Percentiles rank a stretch among this genome's conserved stretches.
These are phyloP conservation scores for Parachaetomium inaequale DNA, from an alignment of 495 filamentous ascomycete genomes.

Conservation along the genomic window DNA sequence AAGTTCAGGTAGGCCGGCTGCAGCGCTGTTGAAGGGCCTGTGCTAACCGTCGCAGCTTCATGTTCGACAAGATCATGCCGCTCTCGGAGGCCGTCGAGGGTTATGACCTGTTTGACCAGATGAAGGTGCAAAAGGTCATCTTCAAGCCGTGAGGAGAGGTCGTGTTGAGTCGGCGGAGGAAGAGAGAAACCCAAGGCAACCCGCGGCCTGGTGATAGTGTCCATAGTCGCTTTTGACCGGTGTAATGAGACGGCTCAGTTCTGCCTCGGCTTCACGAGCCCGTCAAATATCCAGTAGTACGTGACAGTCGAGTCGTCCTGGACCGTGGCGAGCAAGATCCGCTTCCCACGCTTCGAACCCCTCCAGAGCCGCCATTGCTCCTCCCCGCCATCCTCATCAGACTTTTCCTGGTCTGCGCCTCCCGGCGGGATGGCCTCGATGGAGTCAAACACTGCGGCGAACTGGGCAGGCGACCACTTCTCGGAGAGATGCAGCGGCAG, in stretches of 20 bases:
- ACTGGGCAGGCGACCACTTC: conserved; percentile 71
- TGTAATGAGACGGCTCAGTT: conserved; percentile 55
- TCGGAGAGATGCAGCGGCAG: conserved; percentile 79
- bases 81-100: conserved; percentile 78
- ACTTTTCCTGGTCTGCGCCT: conserved; percentile 23
- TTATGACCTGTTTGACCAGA: conserved; percentile 87
- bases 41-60: conserved; percentile 60
- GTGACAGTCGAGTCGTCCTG: conserved; percentile 89
- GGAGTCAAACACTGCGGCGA: conserved; percentile 78
- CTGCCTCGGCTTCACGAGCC: conserved; percentile 91
- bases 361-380: conserved; percentile 37
- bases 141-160: conserved; percentile 41
- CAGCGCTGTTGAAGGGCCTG: background rate
- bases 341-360: conserved; percentile 55
- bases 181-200: background rate
- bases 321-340: conserved; percentile 75
- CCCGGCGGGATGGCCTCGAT: conserved; percentile 51
- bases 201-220: background rate
- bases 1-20: conserved; percentile 59
- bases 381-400: conserved; percentile 17
- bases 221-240: background rate
- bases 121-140: conserved; percentile 87
- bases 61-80: conserved; percentile 92
- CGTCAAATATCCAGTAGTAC: conserved; percentile 94
- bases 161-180: background rate